Conservation (phyloP, 306 rosid species). For the Prunus fruticosa region DNA sequence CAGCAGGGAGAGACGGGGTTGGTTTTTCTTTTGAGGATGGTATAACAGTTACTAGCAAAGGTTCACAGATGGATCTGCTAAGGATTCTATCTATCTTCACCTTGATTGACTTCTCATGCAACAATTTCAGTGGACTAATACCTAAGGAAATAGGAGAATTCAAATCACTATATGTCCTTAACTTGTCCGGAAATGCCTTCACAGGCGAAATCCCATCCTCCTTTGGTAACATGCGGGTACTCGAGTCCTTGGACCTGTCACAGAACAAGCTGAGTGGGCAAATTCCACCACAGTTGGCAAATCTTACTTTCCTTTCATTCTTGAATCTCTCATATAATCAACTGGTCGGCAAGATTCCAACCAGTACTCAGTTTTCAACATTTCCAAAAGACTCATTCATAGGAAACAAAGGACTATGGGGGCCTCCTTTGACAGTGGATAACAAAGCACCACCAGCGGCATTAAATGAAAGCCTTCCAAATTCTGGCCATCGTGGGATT, state of each 20-base stretch:
- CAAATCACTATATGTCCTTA: too few relatives aligned
- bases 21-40: background rate
- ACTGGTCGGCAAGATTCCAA: constrained; percentile 31
- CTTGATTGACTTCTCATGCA: background rate
- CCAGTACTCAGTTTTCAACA: constrained; percentile 28
- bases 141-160: too few relatives aligned
- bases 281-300: too few relatives aligned
- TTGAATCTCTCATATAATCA: too few relatives aligned
- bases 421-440: constrained; percentile 14
- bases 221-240: too few relatives aligned
- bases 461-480: background rate
- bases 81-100: background rate
- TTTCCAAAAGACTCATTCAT: constrained; percentile 24
- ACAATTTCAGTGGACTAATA: too few relatives aligned
- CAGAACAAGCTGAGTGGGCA: too few relatives aligned
- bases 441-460: background rate
- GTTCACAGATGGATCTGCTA: background rate
- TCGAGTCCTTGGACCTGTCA: too few relatives aligned
- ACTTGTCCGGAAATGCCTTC: too few relatives aligned
- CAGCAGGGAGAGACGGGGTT: background rate
- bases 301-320: too few relatives aligned
- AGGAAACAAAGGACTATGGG: constrained; percentile 39
- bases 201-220: too few relatives aligned
- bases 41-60: background rate
- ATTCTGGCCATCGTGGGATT: background rate